These are phyloP conservation scores for Plasmodium knowlesi DNA, from an alignment of 169 alveolate species.

Conservation along the genomic window DNA sequence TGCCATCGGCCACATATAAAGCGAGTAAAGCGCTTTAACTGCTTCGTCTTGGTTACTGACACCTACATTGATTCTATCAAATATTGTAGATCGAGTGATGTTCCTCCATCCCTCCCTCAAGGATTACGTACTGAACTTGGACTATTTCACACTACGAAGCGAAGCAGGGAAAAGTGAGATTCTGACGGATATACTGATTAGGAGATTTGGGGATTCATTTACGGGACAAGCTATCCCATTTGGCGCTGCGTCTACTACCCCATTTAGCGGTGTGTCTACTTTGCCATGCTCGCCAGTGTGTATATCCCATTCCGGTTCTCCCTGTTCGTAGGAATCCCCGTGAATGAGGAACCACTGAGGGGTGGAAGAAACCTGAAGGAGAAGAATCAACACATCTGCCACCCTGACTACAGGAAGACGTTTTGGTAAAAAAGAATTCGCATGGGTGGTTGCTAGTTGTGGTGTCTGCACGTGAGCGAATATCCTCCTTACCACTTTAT, in stretches of 20 bases:
- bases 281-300: neutral
- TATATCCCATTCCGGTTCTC: neutral
- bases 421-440: neutral
- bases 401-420: neutral
- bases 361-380: neutral
- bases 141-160: conserved; percentile 10
- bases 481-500: too few relatives aligned
- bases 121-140: conserved; percentile 35
- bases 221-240: neutral
- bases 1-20: neutral
- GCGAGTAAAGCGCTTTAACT: neutral
- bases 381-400: neutral
- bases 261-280: neutral
- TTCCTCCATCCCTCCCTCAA: conserved; percentile 19
- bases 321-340: conserved; percentile 1
- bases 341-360: conserved; percentile 9
- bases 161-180: neutral
- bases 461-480: too few relatives aligned
- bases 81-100: conserved; percentile 8
- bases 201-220: neutral
- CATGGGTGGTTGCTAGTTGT: too few relatives aligned
- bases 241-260: neutral
- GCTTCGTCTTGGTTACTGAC: neutral
- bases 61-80: neutral
- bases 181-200: neutral